Evolutionary conservation across 495 filamentous ascomycete genomes (phyloP).

Genomic region (Astrothelium subdiscretum): DNA sequence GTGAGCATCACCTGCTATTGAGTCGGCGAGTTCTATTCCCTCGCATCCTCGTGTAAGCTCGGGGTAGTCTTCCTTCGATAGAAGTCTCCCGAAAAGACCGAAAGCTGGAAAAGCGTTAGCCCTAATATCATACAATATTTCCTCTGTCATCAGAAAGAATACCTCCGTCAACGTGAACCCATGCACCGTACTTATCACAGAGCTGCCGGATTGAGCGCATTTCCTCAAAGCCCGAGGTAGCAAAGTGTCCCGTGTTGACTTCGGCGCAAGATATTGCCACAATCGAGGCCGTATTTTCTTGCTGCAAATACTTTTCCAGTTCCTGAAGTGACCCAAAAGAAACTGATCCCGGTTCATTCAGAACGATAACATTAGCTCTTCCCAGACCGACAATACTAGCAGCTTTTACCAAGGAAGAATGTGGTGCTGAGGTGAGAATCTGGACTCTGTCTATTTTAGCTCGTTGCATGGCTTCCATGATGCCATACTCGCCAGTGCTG

Average conservation of each 20-base stretch:
- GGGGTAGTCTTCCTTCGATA: slow-evolving; percentile 42
- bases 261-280: slow-evolving; percentile 73
- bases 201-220: slow-evolving; percentile 53
- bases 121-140: background rate
- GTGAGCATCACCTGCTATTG: slow-evolving; percentile 75
- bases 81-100: slow-evolving; percentile 63
- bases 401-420: slow-evolving; percentile 74
- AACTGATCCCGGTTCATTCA: slow-evolving; percentile 47
- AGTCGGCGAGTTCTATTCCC: slow-evolving; percentile 77
- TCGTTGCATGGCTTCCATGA: slow-evolving; percentile 52
- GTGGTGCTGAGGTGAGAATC: slow-evolving; percentile 67
- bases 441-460: slow-evolving; percentile 56
- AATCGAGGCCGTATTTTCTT: slow-evolving; percentile 49
- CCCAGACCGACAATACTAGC: slow-evolving; percentile 74
- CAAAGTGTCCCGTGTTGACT: slow-evolving; percentile 84
- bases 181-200: slow-evolving; percentile 64
- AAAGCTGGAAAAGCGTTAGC: slow-evolving; percentile 43
- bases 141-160: background rate
- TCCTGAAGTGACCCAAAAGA: slow-evolving; percentile 40
- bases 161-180: slow-evolving; percentile 77
- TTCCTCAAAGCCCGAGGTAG: slow-evolving; percentile 45
- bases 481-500: slow-evolving; percentile 56
- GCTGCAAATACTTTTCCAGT: slow-evolving; percentile 43
- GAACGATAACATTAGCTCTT: slow-evolving; percentile 49
- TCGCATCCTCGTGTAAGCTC: slow-evolving; percentile 41